A percentile compares a stretch with the other conserved stretches of the same genome.
Evolutionary conservation across 345 rosid species (phyloP).

Genomic region (Cardamine resedifolia): DNA sequence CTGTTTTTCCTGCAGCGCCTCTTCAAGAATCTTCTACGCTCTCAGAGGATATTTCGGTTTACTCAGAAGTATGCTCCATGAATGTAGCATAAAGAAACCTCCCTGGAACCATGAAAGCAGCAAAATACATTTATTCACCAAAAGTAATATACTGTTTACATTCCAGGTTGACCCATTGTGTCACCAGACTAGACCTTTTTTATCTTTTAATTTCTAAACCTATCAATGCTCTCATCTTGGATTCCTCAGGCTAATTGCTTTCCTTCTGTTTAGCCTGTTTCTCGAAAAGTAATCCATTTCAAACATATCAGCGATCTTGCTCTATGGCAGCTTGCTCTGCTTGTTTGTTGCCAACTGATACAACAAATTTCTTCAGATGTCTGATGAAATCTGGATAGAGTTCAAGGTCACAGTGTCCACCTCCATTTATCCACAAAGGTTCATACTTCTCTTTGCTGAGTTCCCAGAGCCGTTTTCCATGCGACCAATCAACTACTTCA

Average conservation of each 20-base stretch:
- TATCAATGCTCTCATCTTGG: slow-evolving; percentile 69
- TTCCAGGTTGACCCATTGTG: slow-evolving; percentile 11
- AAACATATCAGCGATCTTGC: slow-evolving; percentile 53
- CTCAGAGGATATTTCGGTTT: not conserved
- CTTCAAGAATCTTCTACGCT: slow-evolving; percentile 15
- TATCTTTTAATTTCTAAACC: slow-evolving; percentile 50
- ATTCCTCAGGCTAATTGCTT: slow-evolving; percentile 62
- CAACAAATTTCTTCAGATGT: slow-evolving; percentile 73
- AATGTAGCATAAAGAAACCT: not conserved
- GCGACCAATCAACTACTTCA: slow-evolving; percentile 88
- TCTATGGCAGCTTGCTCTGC: slow-evolving; percentile 21
- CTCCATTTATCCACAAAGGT: slow-evolving; percentile 85
- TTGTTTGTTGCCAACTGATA: slow-evolving; percentile 47
- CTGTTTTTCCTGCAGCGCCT: not conserved
- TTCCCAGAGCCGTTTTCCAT: slow-evolving; percentile 82
- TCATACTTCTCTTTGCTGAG: slow-evolving; percentile 82
- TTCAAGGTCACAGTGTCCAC: slow-evolving; percentile 93
- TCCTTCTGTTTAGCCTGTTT: slow-evolving; percentile 68
- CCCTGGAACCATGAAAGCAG: not conserved
- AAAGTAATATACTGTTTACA: slow-evolving; percentile 1
- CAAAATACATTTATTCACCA: slow-evolving; percentile 18
- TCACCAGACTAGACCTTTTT: slow-evolving; percentile 64
- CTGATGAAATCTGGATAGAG: slow-evolving; percentile 81
- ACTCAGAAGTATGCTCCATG: not conserved
- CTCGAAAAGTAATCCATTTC: slow-evolving; percentile 61